Percentiles rank a stretch among this genome's conserved stretches.
These are phyloP conservation scores for Podaxis mareebaensis DNA, from an alignment of 768 basidiomycete genomes.

Conservation along the genomic window DNA sequence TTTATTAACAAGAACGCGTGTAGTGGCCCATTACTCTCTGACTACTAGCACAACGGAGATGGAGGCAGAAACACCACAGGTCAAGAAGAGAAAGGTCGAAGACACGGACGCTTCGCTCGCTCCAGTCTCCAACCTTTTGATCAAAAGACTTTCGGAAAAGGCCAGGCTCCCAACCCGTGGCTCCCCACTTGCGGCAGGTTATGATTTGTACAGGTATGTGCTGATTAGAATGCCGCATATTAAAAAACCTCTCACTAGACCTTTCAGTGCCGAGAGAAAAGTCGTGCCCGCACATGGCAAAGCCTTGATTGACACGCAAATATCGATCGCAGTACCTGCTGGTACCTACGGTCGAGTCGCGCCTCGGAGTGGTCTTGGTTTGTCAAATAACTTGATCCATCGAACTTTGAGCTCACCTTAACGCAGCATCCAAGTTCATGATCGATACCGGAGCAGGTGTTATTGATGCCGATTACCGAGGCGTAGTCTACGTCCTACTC, in stretches of 20 bases:
- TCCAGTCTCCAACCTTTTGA: constrained; percentile 58
- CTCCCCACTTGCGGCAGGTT: constrained; percentile 85
- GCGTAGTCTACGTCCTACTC: constrained; percentile 85
- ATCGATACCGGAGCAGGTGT: constrained; percentile 98
- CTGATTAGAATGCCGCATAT: constrained; percentile 10
- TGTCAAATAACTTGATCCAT: constrained; percentile 24
- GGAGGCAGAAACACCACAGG: constrained; percentile 30
- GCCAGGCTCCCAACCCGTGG: constrained; percentile 88
- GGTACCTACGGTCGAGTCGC: constrained; percentile 98
- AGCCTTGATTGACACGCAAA: constrained; percentile 86
- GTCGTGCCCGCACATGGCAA: constrained; percentile 87
- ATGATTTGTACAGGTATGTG: constrained; percentile 90
- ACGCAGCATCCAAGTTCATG: constrained; percentile 90
- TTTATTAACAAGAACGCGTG: constrained; percentile 17
- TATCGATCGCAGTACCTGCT: constrained; percentile 90
- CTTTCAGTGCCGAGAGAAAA: constrained; percentile 77
- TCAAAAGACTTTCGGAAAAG: constrained; percentile 83
- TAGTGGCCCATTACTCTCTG: constrained; percentile 6
- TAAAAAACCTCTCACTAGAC: constrained; percentile 9
- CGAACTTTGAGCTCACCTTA: not conserved
- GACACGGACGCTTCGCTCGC: constrained; percentile 32
- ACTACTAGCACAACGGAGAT: constrained; percentile 19
- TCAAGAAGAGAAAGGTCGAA: constrained; percentile 65
- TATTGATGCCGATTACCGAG: constrained; percentile 95
- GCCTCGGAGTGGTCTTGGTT: constrained; percentile 93